A percentile compares a stretch with the other conserved stretches of the same genome.
These are phyloP conservation scores for Fennellomyces sp. DNA, from an alignment of 371 early-diverging fungal genomes.

Conservation along the genomic window DNA sequence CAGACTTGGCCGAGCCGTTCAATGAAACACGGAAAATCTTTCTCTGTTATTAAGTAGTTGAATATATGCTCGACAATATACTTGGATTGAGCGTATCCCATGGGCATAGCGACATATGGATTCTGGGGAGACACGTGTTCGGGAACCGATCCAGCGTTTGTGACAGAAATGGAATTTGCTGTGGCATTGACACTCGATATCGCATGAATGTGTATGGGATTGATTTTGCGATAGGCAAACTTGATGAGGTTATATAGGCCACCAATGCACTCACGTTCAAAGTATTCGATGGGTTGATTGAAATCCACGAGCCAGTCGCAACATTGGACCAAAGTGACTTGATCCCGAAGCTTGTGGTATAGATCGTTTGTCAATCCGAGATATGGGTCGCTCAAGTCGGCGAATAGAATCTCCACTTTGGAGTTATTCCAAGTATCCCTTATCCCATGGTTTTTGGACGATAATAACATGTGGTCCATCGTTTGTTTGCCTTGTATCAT, in stretches of 20 bases:
- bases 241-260: slow-evolving; percentile 40
- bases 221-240: slow-evolving; percentile 31
- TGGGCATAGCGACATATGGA: slow-evolving; percentile 11
- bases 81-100: slow-evolving; percentile 53
- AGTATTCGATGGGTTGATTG: slow-evolving; percentile 32
- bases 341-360: slow-evolving; percentile 23
- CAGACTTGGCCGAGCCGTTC: slow-evolving; percentile 48
- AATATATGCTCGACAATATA: slow-evolving; percentile 44
- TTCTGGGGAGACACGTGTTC: too few relatives aligned
- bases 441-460: too few relatives aligned
- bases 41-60: slow-evolving; percentile 24
- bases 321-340: slow-evolving; percentile 38
- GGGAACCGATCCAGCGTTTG: neutral
- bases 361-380: slow-evolving; percentile 28
- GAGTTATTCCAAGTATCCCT: too few relatives aligned
- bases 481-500: too few relatives aligned
- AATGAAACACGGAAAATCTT: slow-evolving; percentile 33
- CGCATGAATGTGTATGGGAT: slow-evolving; percentile 41
- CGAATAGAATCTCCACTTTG: too few relatives aligned
- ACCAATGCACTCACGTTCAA: slow-evolving; percentile 35
- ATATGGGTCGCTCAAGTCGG: slow-evolving; percentile 13
- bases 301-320: slow-evolving; percentile 46
- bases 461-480: too few relatives aligned
- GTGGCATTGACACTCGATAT: slow-evolving; percentile 36
- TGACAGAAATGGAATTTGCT: neutral